phyloP scores from a whole-genome alignment of 768 basidiomycete species.

The Termitomyces sp. region DNA sequence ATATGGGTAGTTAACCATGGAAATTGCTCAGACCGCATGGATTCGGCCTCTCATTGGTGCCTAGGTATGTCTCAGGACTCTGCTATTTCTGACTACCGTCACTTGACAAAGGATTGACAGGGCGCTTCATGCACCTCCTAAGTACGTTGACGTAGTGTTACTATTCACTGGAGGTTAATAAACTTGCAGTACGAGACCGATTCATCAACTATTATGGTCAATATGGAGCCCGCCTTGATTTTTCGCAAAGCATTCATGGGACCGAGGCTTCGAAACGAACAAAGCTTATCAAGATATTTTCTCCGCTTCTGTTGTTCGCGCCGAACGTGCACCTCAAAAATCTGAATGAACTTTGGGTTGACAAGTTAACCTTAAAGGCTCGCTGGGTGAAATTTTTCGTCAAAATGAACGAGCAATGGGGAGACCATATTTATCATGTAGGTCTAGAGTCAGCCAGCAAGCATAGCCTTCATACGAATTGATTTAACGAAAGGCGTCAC shows the following conservation, averaged over 20 bases:
- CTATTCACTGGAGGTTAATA: not conserved
- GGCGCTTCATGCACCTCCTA: slow-evolving; percentile 13
- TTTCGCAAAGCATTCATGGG: slow-evolving; percentile 32
- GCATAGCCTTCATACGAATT: no score
- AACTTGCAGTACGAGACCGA: slow-evolving; percentile 11
- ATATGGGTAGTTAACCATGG: not conserved
- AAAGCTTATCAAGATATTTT: slow-evolving; percentile 27
- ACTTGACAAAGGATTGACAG: not conserved
- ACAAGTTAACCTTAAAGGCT: slow-evolving; percentile 30
- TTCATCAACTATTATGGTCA: slow-evolving; percentile 43
- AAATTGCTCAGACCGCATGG: not conserved
- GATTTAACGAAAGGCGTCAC: not conserved
- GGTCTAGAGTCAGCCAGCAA: no score
- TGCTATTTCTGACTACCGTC: not conserved
- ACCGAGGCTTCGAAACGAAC: slow-evolving; percentile 23
- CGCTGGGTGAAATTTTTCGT: slow-evolving; percentile 37
- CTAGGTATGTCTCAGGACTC: not conserved
- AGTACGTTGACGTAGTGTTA: not conserved
- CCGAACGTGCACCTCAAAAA: slow-evolving; percentile 38
- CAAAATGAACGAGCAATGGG: slow-evolving; percentile 35
- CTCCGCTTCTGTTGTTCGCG: slow-evolving; percentile 39
- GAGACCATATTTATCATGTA: slow-evolving; percentile 42
- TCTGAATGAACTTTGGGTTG: slow-evolving; percentile 46
- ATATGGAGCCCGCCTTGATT: slow-evolving; percentile 37
- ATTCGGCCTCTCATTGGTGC: slow-evolving; percentile 3